phyloP scores from a whole-genome alignment of 163 green algal species.

The Chlorella variabilis region DNA sequence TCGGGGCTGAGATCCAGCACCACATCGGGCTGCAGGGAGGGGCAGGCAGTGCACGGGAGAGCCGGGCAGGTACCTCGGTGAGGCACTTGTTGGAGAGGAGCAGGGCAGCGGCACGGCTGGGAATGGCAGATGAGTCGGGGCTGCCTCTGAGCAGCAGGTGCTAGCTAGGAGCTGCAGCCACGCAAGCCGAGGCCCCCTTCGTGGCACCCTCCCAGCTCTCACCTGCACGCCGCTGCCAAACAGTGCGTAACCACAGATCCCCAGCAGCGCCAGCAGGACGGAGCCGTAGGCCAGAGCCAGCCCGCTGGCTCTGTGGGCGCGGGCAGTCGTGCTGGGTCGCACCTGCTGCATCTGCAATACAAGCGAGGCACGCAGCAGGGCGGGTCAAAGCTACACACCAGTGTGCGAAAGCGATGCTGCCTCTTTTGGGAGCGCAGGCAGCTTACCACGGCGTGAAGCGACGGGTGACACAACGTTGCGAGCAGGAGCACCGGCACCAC shows the following conservation, averaged over 20 bases:
- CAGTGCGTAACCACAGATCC: slow-evolving; percentile 10
- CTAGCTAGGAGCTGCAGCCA: neutral
- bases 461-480: neutral
- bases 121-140: no score
- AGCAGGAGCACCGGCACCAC: slow-evolving; percentile 1
- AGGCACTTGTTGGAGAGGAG: no score
- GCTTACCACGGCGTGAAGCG: slow-evolving; percentile 2
- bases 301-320: neutral
- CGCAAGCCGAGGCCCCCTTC: neutral
- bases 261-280: slow-evolving; percentile 5
- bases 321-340: neutral
- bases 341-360: neutral
- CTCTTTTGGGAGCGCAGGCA: neutral
- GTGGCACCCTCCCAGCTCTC: neutral
- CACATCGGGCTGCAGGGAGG: slow-evolving; percentile 7
- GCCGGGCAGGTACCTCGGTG: no score
- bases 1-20: slow-evolving; percentile 1
- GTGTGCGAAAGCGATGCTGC: no score
- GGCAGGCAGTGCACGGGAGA: no score
- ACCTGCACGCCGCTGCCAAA: slow-evolving; percentile 22
- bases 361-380: neutral
- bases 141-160: neutral
- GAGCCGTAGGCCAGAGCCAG: neutral
- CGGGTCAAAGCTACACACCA: neutral
- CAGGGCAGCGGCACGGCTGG: no score